These are phyloP conservation scores for Rhodotorula babjevae DNA, from an alignment of 768 basidiomycete species.

Conservation along the genomic window DNA sequence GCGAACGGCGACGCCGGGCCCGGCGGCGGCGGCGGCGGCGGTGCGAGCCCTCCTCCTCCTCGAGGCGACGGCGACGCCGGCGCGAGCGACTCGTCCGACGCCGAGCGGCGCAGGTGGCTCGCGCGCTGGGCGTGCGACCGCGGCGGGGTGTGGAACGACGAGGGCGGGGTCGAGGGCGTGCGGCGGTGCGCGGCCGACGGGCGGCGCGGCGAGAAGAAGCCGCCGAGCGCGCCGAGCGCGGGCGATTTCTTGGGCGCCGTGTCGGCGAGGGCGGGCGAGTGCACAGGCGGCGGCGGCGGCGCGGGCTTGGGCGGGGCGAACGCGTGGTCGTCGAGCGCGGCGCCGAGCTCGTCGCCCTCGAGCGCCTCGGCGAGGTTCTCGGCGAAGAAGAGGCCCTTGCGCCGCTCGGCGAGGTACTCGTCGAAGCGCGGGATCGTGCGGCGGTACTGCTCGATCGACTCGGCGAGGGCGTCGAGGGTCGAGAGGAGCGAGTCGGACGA, in stretches of 20 bases:
- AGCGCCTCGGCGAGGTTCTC: slow-evolving; percentile 89
- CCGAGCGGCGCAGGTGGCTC: slow-evolving; percentile 3
- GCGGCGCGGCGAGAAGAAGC: slow-evolving; percentile 48
- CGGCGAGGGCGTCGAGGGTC: slow-evolving; percentile 72
- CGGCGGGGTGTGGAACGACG: slow-evolving; percentile 44
- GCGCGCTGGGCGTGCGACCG: neutral
- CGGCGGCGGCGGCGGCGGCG: neutral
- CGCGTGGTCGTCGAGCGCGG: slow-evolving; percentile 15
- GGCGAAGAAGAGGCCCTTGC: slow-evolving; percentile 81
- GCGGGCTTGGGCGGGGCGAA: slow-evolving; percentile 13
- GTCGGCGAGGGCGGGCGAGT: slow-evolving; percentile 22
- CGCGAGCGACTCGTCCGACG: slow-evolving; percentile 22
- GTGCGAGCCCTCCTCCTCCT: neutral
- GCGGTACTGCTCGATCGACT: slow-evolving; percentile 76
- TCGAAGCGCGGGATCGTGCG: slow-evolving; percentile 72
- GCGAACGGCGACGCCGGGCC: slow-evolving; percentile 67
- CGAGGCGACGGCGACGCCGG: neutral
- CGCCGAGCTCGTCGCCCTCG: slow-evolving; percentile 55
- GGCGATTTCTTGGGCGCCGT: slow-evolving; percentile 31
- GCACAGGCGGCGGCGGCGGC: neutral
- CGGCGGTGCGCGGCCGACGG: slow-evolving; percentile 6
- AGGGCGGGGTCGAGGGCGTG: slow-evolving; percentile 48
- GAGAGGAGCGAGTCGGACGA: slow-evolving; percentile 55
- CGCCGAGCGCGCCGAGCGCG: slow-evolving; percentile 56
- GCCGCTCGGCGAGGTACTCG: slow-evolving; percentile 72